Evolutionary conservation across 2,329 filamentous ascomycete genomes (phyloP).

Genomic region (Xylaria sp.): DNA sequence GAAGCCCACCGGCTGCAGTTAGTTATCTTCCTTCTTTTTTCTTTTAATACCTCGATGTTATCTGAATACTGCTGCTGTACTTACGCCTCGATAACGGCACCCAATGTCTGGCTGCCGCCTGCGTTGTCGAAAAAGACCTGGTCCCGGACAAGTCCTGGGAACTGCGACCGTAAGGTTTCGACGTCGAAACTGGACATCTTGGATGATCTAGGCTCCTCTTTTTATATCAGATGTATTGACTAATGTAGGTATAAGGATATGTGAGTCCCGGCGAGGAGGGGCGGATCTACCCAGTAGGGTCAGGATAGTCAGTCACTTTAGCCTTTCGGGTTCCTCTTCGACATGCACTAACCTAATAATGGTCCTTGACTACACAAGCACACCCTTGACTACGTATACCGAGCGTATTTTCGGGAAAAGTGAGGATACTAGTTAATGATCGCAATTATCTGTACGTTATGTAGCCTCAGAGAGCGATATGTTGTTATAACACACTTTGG

Average conservation of each 20-base stretch:
- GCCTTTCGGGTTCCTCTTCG: not conserved
- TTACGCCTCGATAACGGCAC: constrained; percentile 73
- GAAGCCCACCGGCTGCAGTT: not conserved
- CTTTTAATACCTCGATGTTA: not conserved
- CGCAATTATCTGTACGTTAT: not conserved
- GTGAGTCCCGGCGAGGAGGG: constrained; percentile 8
- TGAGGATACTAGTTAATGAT: not conserved
- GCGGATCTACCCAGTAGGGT: constrained; percentile 22
- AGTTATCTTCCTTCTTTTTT: not conserved
- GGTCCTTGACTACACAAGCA: not conserved
- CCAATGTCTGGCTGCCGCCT: constrained; percentile 77
- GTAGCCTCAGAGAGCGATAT: not conserved
- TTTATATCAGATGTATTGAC: not conserved
- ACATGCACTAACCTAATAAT: constrained; percentile 11
- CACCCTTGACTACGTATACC: not conserved
- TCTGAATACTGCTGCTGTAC: constrained; percentile 42
- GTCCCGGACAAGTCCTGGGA: constrained; percentile 73
- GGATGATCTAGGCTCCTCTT: not conserved
- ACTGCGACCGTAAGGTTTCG: constrained; percentile 65
- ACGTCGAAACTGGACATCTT: constrained; percentile 62
- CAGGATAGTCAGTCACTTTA: constrained; percentile 2
- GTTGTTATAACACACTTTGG: constrained; percentile 1
- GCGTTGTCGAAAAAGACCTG: constrained; percentile 84
- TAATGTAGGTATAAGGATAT: constrained; percentile 1
- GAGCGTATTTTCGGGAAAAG: not conserved